Conservation (phyloP, 768 basidiomycete genomes). For the Dentipellis sp. region DNA sequence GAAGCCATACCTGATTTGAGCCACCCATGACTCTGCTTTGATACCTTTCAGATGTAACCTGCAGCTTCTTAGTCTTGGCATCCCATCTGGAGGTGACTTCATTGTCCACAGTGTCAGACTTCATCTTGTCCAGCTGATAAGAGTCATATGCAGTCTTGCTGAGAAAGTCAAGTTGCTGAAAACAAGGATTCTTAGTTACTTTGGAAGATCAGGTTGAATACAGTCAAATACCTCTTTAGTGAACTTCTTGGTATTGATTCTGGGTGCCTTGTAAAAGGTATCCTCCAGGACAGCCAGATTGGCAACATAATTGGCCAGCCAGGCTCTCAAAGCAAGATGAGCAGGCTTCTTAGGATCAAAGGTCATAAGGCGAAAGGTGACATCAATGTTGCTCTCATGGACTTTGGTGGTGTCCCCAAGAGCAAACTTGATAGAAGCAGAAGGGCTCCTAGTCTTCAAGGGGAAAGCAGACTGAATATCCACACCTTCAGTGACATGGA, state of each 20-base stretch:
- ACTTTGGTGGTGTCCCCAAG: constrained; percentile 11
- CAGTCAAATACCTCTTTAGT: constrained; percentile 24
- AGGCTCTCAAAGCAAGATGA: constrained; percentile 18
- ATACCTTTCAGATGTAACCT: constrained; percentile 6
- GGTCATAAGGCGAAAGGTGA: constrained; percentile 12
- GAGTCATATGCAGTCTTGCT: constrained; percentile 7
- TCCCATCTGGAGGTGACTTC: constrained; percentile 7
- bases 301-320: constrained; percentile 29
- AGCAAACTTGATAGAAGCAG: constrained; percentile 29
- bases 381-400: constrained; percentile 15
- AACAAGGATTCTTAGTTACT: background rate
- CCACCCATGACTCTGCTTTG: constrained; percentile 1
- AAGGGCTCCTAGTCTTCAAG: constrained; percentile 26
- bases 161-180: background rate
- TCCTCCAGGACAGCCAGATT: constrained; percentile 25
- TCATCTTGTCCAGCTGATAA: constrained; percentile 3
- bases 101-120: constrained; percentile 2
- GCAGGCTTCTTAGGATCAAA: constrained; percentile 6
- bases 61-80: constrained; percentile 4
- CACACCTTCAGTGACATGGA: constrained; percentile 40
- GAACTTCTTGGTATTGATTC: constrained; percentile 19
- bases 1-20: background rate
- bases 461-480: constrained; percentile 47
- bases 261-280: constrained; percentile 31
- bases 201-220: constrained; percentile 14